Evolutionary conservation across 768 basidiomycete species (phyloP).

Genomic region (Collybia sordida): DNA sequence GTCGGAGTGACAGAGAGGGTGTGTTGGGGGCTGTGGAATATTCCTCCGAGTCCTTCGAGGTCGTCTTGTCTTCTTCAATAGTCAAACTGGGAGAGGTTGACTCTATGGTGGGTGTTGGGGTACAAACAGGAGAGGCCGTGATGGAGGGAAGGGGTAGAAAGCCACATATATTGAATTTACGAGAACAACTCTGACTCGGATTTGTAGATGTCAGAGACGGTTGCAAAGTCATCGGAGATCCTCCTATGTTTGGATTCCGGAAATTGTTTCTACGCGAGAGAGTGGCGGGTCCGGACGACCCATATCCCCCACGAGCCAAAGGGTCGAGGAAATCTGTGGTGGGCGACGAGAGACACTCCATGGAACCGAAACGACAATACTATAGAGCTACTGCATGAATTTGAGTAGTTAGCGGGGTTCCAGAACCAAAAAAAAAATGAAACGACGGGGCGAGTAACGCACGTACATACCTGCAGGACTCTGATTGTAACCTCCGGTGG

Average conservation of each 20-base stretch:
- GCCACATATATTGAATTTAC: constrained; percentile 29
- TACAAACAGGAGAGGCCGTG: constrained; percentile 57
- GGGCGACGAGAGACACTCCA: constrained; percentile 17
- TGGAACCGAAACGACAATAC: constrained; percentile 1
- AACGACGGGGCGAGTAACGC: neutral
- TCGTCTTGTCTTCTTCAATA: constrained; percentile 9
- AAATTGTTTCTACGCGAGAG: constrained; percentile 7
- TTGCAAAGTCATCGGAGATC: constrained; percentile 1
- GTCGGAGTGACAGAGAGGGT: constrained; percentile 16
- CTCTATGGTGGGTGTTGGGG: constrained; percentile 37
- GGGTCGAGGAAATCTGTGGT: constrained; percentile 12
- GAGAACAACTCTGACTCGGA: constrained; percentile 7
- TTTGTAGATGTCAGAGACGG: constrained; percentile 7
- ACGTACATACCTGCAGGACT: constrained; percentile 8
- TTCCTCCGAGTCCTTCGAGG: constrained; percentile 9
- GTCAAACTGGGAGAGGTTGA: constrained; percentile 20
- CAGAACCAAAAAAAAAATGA: neutral
- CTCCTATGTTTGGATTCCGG: constrained; percentile 1
- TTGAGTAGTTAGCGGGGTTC: neutral
- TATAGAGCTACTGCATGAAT: neutral
- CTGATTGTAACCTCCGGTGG: neutral
- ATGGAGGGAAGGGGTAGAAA: constrained; percentile 58
- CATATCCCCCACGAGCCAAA: constrained; percentile 1
- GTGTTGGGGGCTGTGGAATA: constrained; percentile 20
- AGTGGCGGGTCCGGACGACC: constrained; percentile 5